Evolutionary conservation across 257 asterid species (phyloP), one percentile per base, ranked within the genome.

Genomic region (Eustoma russellianum): DNA sequence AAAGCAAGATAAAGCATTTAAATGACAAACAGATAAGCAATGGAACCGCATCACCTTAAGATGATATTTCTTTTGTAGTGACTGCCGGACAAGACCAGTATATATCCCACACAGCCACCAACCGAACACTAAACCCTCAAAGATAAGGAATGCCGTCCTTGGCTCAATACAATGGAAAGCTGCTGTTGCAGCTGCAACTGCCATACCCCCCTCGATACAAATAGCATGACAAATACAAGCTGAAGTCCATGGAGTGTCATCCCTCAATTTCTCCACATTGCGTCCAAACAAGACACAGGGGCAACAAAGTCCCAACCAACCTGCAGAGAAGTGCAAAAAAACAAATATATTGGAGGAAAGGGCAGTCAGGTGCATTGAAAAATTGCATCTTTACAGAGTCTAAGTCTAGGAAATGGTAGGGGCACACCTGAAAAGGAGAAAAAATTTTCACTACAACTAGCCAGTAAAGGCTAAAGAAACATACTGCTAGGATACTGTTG

Each of bases 31-130:
- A 48, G 33, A 16, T 17, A 41, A 57, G 63, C 43, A 4, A 52
- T 60, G 57, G 38, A 63, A 7, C 40, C 38, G 33, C 38, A 45
- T 72, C 60, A 90, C 97, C 96, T 90, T 66, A 72, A 90, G 97
- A 83, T 90, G 97, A 75, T 90, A 90, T 74, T 90, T 90, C 73
- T 82, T 90, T 83, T 90, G 97, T 71, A 90, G 63, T 0, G 88
- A 65, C 66, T 90, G 96, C 48, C 94, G 75, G 43, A 72, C 69
- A 47, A 86, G 76, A 53, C 95, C 94, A 43, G 97, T 86, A 73
- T 89, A 86, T 70, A 89, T 83, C 48, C 95, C 97, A 73, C 97
- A 89, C 95, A 89, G 77, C 97, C 97, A 89, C 97, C 97, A 89
- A 75, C 97, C 70, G 72, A 90, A 90, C 53, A 86, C 62, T 75